Evolutionary conservation across 2,329 filamentous ascomycete genomes (phyloP).

Genomic region (Exserohilum turcica): DNA sequence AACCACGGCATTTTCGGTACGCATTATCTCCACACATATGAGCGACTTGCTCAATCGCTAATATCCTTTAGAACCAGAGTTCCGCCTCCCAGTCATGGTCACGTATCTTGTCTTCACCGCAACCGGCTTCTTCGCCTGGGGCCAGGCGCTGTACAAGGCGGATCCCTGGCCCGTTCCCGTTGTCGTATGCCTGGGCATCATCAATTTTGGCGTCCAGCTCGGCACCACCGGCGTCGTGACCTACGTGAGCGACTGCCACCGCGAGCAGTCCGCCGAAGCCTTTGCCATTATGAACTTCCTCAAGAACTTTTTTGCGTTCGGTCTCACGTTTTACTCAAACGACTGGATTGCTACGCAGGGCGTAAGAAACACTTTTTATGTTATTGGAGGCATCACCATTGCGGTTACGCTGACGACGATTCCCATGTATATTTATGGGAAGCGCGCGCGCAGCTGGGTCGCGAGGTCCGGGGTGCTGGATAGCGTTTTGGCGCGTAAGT

Average conservation of each 20-base stretch:
- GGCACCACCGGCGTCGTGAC: constrained; percentile 30
- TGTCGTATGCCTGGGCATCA: constrained; percentile 33
- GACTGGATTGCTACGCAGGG: constrained; percentile 30
- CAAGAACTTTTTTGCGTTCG: constrained; percentile 36
- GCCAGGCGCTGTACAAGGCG: constrained; percentile 20
- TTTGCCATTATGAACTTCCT: constrained; percentile 37
- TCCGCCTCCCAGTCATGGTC: constrained; percentile 31
- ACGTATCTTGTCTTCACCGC: constrained; percentile 29
- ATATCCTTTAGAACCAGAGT: constrained; percentile 28
- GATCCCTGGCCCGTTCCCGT: constrained; percentile 34
- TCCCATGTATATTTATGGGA: constrained; percentile 36
- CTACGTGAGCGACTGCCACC: constrained; percentile 32
- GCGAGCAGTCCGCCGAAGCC: constrained; percentile 30
- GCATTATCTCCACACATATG: neutral
- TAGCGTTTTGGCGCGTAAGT: constrained; percentile 16
- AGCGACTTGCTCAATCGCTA: neutral
- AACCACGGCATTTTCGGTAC: constrained; percentile 31
- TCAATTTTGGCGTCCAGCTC: constrained; percentile 33
- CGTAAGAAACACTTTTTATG: constrained; percentile 25
- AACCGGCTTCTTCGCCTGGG: constrained; percentile 34
- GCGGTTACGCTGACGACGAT: constrained; percentile 30
- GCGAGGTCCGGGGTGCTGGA: constrained; percentile 28
- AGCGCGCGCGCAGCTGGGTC: constrained; percentile 42
- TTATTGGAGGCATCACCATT: constrained; percentile 28
- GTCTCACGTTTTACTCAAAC: constrained; percentile 30